Evolutionary conservation across 106 monocot genomes (phyloP), one percentile per base, ranked within the genome.

Genomic region (Vanilla planifolia): DNA sequence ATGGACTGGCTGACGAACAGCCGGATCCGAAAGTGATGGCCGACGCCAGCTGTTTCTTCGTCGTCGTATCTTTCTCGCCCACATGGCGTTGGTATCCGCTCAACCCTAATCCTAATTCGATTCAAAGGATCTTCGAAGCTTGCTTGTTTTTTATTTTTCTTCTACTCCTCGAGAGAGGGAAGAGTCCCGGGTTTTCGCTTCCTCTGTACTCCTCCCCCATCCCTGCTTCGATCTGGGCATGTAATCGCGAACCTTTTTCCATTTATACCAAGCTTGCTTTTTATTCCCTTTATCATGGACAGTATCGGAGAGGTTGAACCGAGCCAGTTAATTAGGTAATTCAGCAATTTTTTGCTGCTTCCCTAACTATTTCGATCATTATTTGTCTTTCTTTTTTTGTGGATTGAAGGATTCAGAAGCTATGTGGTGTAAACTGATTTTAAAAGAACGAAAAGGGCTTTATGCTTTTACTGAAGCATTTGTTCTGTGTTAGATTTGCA

Each of bases 261-360:
- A 35, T 33, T 2, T 36, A 16, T 34, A 34, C 26, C 24, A 22
- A 21, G 16, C 15, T 5, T 26, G 8, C 41, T 26, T 24, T 41
- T 6, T 6, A 36, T 29, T 33, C 29, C 5, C 40, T 53, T 71
- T 46, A 55, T 37, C 27, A 75, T 75, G 75, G 75, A 75, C 43
- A 45, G 37, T 25, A 17, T 42, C 40, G 34, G 32, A 2, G 55
- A 56, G 9, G 45, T 36, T 23, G 75, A 69, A 6, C 30, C 64
- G 5, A 69, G 55, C 45, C 47, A 63, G 39, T 29, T 69, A 48
- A n/a, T 63, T 17, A 75, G 70, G 65, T 77, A 33, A 25, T 60
- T 16, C 17, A 10, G 19, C 19, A 35, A 25, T 17, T 17, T 1
- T 6, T 17, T 37, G 20, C 0, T 19, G 0, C 37, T 25, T 43